phyloP scores from a whole-genome alignment of 129 eudicot genomes.

The Lactuca sativa region DNA sequence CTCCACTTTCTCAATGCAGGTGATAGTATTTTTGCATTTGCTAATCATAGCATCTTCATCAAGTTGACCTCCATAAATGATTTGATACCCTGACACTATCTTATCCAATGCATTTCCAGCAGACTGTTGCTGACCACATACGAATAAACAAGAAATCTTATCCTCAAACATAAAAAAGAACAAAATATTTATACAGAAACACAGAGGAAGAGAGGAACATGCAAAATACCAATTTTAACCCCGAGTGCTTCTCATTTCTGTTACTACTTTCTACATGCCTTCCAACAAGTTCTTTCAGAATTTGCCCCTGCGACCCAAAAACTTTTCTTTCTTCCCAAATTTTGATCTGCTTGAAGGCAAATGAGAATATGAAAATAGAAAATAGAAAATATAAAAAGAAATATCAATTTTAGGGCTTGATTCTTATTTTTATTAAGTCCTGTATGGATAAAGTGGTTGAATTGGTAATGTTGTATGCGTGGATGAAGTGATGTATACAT shows the following conservation, averaged over 20 bases:
- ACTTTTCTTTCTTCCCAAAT: constrained; percentile 93
- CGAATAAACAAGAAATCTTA: neutral
- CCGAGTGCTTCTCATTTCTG: constrained; percentile 45
- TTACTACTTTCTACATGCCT: constrained; percentile 56
- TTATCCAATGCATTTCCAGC: constrained; percentile 69
- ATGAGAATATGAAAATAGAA: too few relatives aligned
- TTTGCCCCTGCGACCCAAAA: constrained; percentile 91
- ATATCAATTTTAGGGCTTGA: too few relatives aligned
- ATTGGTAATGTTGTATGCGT: too few relatives aligned
- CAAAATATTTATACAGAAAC: neutral
- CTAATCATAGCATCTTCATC: constrained; percentile 68
- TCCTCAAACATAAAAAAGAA: constrained; percentile 4
- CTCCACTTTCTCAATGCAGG: constrained; percentile 63
- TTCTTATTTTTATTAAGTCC: too few relatives aligned
- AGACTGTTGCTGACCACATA: constrained; percentile 46
- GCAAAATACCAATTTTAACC: constrained; percentile 49
- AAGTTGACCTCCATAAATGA: constrained; percentile 50
- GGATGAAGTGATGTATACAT: too few relatives aligned
- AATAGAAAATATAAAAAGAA: too few relatives aligned
- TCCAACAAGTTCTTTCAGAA: constrained; percentile 77
- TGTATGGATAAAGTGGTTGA: too few relatives aligned
- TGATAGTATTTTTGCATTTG: constrained; percentile 60
- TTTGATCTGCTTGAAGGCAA: constrained; percentile 38
- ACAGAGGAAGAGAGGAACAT: neutral
- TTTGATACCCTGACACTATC: constrained; percentile 70